Evolutionary conservation across 2,329 filamentous ascomycete genomes (phyloP).

Genomic region (Kalmusia sp.): DNA sequence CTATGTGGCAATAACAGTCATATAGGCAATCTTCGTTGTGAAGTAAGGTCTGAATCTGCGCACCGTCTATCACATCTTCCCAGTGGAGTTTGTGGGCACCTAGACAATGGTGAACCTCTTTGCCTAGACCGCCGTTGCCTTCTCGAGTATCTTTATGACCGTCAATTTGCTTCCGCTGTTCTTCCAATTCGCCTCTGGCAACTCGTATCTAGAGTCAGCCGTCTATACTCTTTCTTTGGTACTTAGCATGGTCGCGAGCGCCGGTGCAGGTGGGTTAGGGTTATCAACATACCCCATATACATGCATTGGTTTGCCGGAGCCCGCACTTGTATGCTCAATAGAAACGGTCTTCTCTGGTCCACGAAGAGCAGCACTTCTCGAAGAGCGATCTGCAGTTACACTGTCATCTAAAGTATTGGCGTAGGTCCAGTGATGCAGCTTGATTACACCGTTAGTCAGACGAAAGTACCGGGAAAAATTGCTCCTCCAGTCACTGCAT

Average conservation of each 20-base stretch:
- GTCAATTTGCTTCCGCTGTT: slow-evolving; percentile 12
- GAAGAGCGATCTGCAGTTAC: slow-evolving; percentile 2
- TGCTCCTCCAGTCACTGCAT: slow-evolving; percentile 17
- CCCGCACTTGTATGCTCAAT: slow-evolving; percentile 2
- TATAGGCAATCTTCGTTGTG: slow-evolving; percentile 51
- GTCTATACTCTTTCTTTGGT: slow-evolving; percentile 23
- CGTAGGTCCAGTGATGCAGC: slow-evolving; percentile 3
- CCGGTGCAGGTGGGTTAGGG: slow-evolving; percentile 15
- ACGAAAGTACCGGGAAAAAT: neutral
- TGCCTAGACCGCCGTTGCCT: neutral
- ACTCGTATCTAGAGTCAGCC: slow-evolving; percentile 15
- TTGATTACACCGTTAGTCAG: slow-evolving; percentile 3
- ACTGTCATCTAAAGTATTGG: slow-evolving; percentile 1
- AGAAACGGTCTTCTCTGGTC: neutral
- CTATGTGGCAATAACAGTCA: slow-evolving; percentile 24
- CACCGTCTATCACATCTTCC: slow-evolving; percentile 59
- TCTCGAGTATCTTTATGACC: slow-evolving; percentile 9
- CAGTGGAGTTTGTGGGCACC: slow-evolving; percentile 53
- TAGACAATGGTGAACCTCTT: slow-evolving; percentile 26
- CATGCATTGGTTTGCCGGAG: slow-evolving; percentile 21
- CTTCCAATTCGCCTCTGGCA: slow-evolving; percentile 13
- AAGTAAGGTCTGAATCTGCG: slow-evolving; percentile 55
- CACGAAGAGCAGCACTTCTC: neutral
- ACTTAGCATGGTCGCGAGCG: slow-evolving; percentile 12
- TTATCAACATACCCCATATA: slow-evolving; percentile 19